Conservation (phyloP, 1,284 basidiomycete genomes). For the Ustilago xerochloae region DNA sequence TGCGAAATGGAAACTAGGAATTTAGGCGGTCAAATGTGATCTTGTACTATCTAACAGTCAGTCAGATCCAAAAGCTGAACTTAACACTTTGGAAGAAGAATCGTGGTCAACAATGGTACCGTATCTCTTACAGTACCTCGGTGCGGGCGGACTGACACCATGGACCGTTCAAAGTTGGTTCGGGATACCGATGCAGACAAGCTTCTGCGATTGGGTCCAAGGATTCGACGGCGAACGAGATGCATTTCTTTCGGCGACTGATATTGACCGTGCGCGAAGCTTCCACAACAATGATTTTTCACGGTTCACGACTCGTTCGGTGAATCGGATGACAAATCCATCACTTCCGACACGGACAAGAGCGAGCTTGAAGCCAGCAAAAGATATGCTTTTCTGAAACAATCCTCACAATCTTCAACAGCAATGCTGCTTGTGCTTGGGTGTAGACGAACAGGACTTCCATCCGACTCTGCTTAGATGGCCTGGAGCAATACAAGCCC, state of each 20-base stretch:
- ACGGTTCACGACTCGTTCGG: background rate
- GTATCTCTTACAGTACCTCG: background rate
- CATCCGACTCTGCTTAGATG: too few relatives aligned
- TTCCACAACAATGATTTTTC: background rate
- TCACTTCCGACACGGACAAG: background rate
- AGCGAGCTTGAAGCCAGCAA: too few relatives aligned
- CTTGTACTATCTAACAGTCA: background rate
- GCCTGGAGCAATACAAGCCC: too few relatives aligned
- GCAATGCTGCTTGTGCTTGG: too few relatives aligned
- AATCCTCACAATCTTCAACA: too few relatives aligned
- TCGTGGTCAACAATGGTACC: too few relatives aligned
- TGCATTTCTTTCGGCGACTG: constrained; percentile 23
- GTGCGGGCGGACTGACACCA: too few relatives aligned
- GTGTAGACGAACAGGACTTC: too few relatives aligned
- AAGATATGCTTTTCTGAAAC: too few relatives aligned
- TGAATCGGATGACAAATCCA: constrained; percentile 1
- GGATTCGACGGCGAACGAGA: constrained; percentile 15
- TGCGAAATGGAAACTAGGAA: background rate
- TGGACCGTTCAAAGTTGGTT: background rate
- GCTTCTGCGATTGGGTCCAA: constrained; percentile 5
- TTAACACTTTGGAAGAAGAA: too few relatives aligned
- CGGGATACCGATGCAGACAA: background rate
- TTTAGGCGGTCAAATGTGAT: background rate
- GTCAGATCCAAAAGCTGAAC: too few relatives aligned
- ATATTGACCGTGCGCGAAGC: background rate